Conservation (phyloP, 139 green algal genomes). For the Chlamydomonas sp. region DNA sequence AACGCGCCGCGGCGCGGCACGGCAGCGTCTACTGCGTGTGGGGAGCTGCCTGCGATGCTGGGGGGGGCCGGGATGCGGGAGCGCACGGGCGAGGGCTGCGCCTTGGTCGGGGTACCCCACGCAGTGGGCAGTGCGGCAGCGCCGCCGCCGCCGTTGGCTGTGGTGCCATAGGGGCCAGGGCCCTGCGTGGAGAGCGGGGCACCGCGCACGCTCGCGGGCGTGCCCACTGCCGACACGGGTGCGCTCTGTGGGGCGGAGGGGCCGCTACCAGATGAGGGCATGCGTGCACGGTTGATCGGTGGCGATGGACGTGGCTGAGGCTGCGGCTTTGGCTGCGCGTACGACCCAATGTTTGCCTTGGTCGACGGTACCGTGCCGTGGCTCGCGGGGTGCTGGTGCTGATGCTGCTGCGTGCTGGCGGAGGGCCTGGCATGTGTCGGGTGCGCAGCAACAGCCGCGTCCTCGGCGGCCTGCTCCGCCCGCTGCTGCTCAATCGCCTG, state of each 20-base stretch:
- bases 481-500: not conserved
- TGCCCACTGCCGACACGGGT: not conserved
- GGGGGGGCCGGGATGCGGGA: too few relatives aligned
- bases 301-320: too few relatives aligned
- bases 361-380: not conserved
- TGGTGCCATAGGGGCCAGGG: too few relatives aligned
- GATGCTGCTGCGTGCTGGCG: slow-evolving; percentile 3
- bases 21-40: too few relatives aligned
- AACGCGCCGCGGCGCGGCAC: too few relatives aligned
- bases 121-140: too few relatives aligned
- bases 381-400: not conserved
- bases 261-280: not conserved
- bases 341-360: slow-evolving; percentile 16
- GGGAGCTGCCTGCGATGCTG: too few relatives aligned
- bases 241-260: not conserved
- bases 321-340: not conserved
- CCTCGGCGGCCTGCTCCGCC: not conserved
- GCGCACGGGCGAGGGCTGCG: too few relatives aligned
- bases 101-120: too few relatives aligned
- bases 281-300: too few relatives aligned
- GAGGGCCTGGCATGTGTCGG: not conserved
- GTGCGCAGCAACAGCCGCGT: not conserved
- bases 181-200: too few relatives aligned
- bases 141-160: too few relatives aligned
- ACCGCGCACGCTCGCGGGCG: not conserved